phyloP scores from a whole-genome alignment of 2,329 filamentous ascomycete species.

The Huntiella savannae region DNA sequence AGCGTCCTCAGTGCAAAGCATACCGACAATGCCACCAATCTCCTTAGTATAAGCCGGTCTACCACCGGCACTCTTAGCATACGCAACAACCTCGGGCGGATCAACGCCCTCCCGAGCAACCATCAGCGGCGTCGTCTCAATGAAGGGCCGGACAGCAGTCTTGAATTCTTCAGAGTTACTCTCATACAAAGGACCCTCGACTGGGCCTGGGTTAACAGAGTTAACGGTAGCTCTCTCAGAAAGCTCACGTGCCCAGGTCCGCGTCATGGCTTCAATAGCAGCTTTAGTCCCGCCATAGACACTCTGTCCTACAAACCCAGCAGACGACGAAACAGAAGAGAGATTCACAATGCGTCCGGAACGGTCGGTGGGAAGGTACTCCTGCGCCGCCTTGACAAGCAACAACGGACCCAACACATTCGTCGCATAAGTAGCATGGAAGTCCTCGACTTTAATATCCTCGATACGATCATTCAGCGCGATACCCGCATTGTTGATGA shows the following conservation, averaged over 20 bases:
- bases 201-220: slow-evolving; percentile 37
- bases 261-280: slow-evolving; percentile 38
- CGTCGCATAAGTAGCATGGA: slow-evolving; percentile 53
- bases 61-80: slow-evolving; percentile 12
- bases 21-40: slow-evolving; percentile 13
- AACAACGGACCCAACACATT: slow-evolving; percentile 71
- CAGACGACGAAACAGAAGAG: slow-evolving; percentile 33
- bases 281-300: slow-evolving; percentile 41
- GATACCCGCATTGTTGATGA: slow-evolving; percentile 73
- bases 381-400: slow-evolving; percentile 52
- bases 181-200: slow-evolving; percentile 33
- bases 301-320: slow-evolving; percentile 34
- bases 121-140: slow-evolving; percentile 40
- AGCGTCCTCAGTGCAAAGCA: slow-evolving; percentile 38
- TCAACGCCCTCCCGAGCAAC: slow-evolving; percentile 25
- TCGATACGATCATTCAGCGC: slow-evolving; percentile 45
- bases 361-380: slow-evolving; percentile 50
- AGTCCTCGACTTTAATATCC: slow-evolving; percentile 45
- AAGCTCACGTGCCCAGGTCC: slow-evolving; percentile 39
- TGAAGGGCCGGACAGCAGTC: slow-evolving; percentile 23
- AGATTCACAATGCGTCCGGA: slow-evolving; percentile 37
- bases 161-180: slow-evolving; percentile 24
- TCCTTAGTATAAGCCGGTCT: slow-evolving; percentile 13
- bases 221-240: slow-evolving; percentile 34
- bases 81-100: slow-evolving; percentile 10